Conservation (phyloP, 2,329 filamentous ascomycete species). For the Blastomyces emzantsi region DNA sequence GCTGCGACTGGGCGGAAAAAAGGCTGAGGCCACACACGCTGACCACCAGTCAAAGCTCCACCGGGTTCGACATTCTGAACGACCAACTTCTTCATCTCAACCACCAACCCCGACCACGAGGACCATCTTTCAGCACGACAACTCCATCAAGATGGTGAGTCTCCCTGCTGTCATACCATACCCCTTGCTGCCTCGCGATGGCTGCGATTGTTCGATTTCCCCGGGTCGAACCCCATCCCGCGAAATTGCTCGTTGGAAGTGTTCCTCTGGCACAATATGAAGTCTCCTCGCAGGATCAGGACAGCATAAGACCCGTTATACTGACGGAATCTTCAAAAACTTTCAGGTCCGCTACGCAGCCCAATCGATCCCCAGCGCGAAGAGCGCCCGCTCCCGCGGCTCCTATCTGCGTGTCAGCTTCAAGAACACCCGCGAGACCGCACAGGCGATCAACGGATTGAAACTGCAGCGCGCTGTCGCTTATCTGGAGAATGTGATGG, state of each 20-base stretch:
- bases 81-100: slow-evolving; percentile 25
- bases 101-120: slow-evolving; percentile 29
- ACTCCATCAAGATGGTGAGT: slow-evolving; percentile 42
- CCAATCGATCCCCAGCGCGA: slow-evolving; percentile 74
- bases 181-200: not conserved
- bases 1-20: slow-evolving; percentile 6
- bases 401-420: slow-evolving; percentile 98
- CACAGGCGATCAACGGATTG: slow-evolving; percentile 99
- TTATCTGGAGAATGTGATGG: slow-evolving; percentile 97
- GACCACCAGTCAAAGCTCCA: slow-evolving; percentile 31
- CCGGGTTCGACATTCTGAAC: slow-evolving; percentile 23
- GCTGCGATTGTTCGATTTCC: not conserved
- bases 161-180: not conserved
- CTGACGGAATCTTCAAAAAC: slow-evolving; percentile 16
- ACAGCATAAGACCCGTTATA: not conserved
- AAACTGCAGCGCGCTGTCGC: slow-evolving; percentile 89
- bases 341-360: slow-evolving; percentile 89
- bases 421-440: slow-evolving; percentile 99
- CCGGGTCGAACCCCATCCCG: not conserved
- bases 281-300: too few relatives aligned
- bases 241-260: not conserved
- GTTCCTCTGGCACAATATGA: not conserved
- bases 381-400: slow-evolving; percentile 96
- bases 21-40: slow-evolving; percentile 17
- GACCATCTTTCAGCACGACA: slow-evolving; percentile 36